Evolutionary conservation across 805 yeast species (phyloP).

Genomic region (Wickerhamomyces pijperi): DNA sequence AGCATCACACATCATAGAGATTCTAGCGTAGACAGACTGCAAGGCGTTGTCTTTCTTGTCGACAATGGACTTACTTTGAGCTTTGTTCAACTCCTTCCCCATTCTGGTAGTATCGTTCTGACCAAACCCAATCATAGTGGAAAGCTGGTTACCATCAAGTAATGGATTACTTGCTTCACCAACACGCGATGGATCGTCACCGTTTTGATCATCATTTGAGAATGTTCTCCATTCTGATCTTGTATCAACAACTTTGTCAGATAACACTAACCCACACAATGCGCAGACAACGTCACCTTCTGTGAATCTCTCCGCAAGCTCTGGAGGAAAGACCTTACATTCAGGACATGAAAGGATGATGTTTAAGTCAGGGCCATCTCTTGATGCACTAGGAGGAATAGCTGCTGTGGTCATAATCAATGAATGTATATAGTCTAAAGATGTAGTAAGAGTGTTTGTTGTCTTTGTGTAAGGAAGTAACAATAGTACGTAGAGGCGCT

Average conservation of each 20-base stretch:
- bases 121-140: conserved; percentile 74
- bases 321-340: conserved; percentile 92
- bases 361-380: conserved; percentile 70
- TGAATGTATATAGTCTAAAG: no score
- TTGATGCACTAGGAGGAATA: conserved; percentile 4
- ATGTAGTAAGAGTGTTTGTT: not conserved
- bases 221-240: conserved; percentile 98
- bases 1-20: conserved; percentile 95
- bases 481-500: not conserved
- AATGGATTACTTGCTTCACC: conserved; percentile 95
- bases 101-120: conserved; percentile 69
- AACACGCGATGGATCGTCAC: conserved; percentile 98
- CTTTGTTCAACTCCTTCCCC: conserved; percentile 84
- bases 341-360: conserved; percentile 91
- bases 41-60: conserved; percentile 84
- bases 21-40: conserved; percentile 80
- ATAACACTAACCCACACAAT: conserved; percentile 85
- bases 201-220: conserved; percentile 94
- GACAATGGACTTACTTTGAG: conserved; percentile 75
- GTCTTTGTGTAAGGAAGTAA: not conserved
- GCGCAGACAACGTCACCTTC: conserved; percentile 99
- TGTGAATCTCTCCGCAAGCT: conserved; percentile 84
- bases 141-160: conserved; percentile 81
- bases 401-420: conserved; percentile 6
- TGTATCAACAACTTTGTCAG: conserved; percentile 87